Evolutionary conservation across 257 asterid genomes (phyloP), one percentile per base, ranked within the genome.

Genomic region (Apocynum venetum): DNA sequence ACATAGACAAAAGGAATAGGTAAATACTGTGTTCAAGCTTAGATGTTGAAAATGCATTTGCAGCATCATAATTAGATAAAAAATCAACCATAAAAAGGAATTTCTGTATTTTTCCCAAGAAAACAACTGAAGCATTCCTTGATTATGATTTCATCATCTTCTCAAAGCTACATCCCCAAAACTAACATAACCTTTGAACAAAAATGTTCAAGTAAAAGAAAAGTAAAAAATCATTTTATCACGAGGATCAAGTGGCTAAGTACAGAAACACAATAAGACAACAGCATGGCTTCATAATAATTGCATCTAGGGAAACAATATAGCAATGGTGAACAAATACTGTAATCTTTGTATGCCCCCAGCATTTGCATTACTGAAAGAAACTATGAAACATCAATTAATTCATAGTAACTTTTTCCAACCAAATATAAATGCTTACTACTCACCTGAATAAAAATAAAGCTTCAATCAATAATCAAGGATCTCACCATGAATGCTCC

Each of bases 1-100:
- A 67, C 71, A 82, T 63, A 81, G 76, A 80, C 52, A 66, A 81
- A 78, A 80, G 19, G 75, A 51, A 35, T 46, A 76, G 49, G 75
- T 48, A 60, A 71, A 48, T 69, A 53, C 77, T 66, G 35, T 4
- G 8, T 57, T 57, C 64, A 57, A 36, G 3, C 35, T 57, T 57
- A 20, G 64, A 25, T 57, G n/a, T 57, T 57, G 36, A n/a, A 20
- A 57, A 1, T 57, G 36, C 36, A 17, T 56, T 53, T 53, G 6
- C 20, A 53, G 63, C 1, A 56, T 3, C 19, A 19, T 17, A 4
- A 56, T 56, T 56, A 19, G 8, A 53, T 53, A 6, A 53, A 53
- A 52, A 53, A 15, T 53, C 14, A 53, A 56, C 63, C 25, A 4
- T 71, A 12, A 40, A 70, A 20, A 9, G 35, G 56, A 46, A 69